Percentiles rank a stretch among this genome's conserved stretches.
phyloP scores from a whole-genome alignment of 1,139 yeast genomes.

The Lodderomyces margitis region DNA sequence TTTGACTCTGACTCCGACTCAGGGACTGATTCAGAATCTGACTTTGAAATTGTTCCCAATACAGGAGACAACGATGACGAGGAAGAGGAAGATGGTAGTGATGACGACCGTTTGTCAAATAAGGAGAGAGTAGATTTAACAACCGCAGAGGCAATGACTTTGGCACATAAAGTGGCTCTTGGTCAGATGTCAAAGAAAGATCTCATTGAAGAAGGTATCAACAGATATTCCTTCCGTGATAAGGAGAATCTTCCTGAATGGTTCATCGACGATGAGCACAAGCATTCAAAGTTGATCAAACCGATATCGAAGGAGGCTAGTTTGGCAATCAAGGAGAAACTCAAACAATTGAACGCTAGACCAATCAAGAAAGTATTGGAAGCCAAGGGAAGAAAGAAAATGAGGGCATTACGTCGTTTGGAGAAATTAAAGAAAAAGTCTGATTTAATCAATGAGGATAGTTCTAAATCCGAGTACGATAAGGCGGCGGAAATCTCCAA shows the following conservation, averaged over 20 bases:
- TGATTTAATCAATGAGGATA: slow-evolving; percentile 85
- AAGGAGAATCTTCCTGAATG: slow-evolving; percentile 89
- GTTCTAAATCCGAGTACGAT: slow-evolving; percentile 83
- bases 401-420: slow-evolving; percentile 85
- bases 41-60: slow-evolving; percentile 56
- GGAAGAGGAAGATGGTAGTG: slow-evolving; percentile 28
- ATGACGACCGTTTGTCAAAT: slow-evolving; percentile 24
- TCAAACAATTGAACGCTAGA: slow-evolving; percentile 89
- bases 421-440: slow-evolving; percentile 94
- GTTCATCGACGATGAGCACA: slow-evolving; percentile 90
- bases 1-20: slow-evolving; percentile 4
- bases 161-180: slow-evolving; percentile 92
- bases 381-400: slow-evolving; percentile 95
- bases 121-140: slow-evolving; percentile 74
- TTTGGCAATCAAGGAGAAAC: slow-evolving; percentile 83
- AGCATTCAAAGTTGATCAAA: slow-evolving; percentile 78
- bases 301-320: slow-evolving; percentile 98
- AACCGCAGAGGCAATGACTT: slow-evolving; percentile 95
- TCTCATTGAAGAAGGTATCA: slow-evolving; percentile 85
- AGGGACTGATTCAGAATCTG: slow-evolving; percentile 26
- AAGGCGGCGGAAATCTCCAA: slow-evolving; percentile 91
- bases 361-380: slow-evolving; percentile 97
- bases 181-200: slow-evolving; percentile 85
- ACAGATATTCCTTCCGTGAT: slow-evolving; percentile 89
- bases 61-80: slow-evolving; percentile 36